Percentiles rank a stretch among this genome's conserved stretches.
Conservation (phyloP, 306 rosid genomes). For the Urtica urens region DNA sequence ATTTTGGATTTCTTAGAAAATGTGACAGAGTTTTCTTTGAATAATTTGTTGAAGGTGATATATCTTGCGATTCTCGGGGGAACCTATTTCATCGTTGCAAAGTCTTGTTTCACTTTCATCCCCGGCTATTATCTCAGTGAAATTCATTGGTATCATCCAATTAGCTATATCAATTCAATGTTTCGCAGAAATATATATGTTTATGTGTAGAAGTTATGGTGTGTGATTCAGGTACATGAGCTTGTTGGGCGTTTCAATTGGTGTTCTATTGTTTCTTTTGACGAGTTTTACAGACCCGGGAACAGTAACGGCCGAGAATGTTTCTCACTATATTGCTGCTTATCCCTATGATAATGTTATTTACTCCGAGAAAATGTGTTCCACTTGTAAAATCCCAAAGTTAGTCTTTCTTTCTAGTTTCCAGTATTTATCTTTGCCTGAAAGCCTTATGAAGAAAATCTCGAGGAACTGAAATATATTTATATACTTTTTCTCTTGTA, state of each 20-base stretch:
- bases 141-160: slow-evolving; percentile 51
- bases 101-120: slow-evolving; percentile 52
- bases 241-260: slow-evolving; percentile 59
- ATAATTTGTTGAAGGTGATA: slow-evolving; percentile 43
- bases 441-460: not conserved
- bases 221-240: slow-evolving; percentile 62
- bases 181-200: slow-evolving; percentile 17
- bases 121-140: slow-evolving; percentile 81
- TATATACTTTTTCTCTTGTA: slow-evolving; percentile 1
- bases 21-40: too few relatives aligned
- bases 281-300: slow-evolving; percentile 97
- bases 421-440: not conserved
- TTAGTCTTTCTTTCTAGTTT: slow-evolving; percentile 35
- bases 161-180: slow-evolving; percentile 4
- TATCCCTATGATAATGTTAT: slow-evolving; percentile 80
- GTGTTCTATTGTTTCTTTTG: slow-evolving; percentile 72
- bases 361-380: slow-evolving; percentile 68
- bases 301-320: slow-evolving; percentile 55
- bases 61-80: slow-evolving; percentile 56
- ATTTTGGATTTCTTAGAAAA: too few relatives aligned
- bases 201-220: slow-evolving; percentile 16
- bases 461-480: not conserved
- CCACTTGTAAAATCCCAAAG: slow-evolving; percentile 89
- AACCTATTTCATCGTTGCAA: slow-evolving; percentile 45
- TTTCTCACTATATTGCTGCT: slow-evolving; percentile 59